These are phyloP conservation scores for Gossypium schwendimanii DNA, from an alignment of 441 rosid species.

Conservation along the genomic window DNA sequence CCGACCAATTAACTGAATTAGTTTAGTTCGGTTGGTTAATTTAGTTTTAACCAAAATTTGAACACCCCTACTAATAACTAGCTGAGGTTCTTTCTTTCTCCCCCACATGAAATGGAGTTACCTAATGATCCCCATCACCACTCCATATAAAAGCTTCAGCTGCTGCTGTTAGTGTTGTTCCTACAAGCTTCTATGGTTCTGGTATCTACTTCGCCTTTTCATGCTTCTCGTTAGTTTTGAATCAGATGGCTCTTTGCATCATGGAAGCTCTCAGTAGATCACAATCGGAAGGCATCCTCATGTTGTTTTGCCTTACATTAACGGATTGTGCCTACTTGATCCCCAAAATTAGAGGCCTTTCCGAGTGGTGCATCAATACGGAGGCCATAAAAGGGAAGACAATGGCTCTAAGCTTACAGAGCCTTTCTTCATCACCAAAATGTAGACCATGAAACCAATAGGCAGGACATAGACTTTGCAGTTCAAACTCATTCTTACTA, in stretches of 20 bases:
- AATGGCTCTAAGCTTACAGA: slow-evolving; percentile 54
- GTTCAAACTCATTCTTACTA: slow-evolving; percentile 30
- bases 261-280: slow-evolving; percentile 67
- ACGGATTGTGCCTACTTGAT: slow-evolving; percentile 41
- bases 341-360: slow-evolving; percentile 71
- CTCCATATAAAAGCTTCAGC: slow-evolving; percentile 21
- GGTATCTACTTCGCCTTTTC: slow-evolving; percentile 38
- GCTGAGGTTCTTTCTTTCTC: slow-evolving; percentile 69
- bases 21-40: too few species aligned
- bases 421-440: slow-evolving; percentile 43
- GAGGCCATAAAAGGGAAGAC: slow-evolving; percentile 35
- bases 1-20: too few species aligned
- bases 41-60: too few species aligned
- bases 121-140: slow-evolving; percentile 32
- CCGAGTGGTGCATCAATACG: slow-evolving; percentile 52
- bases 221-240: slow-evolving; percentile 41
- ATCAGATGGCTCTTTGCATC: slow-evolving; percentile 74
- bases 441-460: slow-evolving; percentile 24
- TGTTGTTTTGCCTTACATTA: not conserved
- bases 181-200: slow-evolving; percentile 37
- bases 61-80: slow-evolving; percentile 24
- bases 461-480: slow-evolving; percentile 12
- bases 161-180: slow-evolving; percentile 23
- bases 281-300: slow-evolving; percentile 37
- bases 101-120: slow-evolving; percentile 61